phyloP scores from a whole-genome alignment of 257 asterid species.

The Fraxinus americana region DNA sequence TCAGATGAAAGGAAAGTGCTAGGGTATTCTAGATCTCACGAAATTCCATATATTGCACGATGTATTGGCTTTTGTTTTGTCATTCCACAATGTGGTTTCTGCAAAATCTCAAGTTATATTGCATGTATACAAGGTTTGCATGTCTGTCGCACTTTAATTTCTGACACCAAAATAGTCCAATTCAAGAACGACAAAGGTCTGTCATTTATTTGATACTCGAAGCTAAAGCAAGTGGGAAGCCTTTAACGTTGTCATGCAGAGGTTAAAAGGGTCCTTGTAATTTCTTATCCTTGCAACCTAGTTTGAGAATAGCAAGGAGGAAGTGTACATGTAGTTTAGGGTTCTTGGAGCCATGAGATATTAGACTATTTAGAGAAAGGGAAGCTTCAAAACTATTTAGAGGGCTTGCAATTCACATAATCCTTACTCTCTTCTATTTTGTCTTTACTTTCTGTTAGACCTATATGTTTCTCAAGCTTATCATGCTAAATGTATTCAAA shows the following conservation, averaged over 20 bases:
- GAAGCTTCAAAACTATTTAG: background rate
- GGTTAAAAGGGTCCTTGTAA: background rate
- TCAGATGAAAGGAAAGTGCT: background rate
- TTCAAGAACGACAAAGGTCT: background rate
- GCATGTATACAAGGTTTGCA: background rate
- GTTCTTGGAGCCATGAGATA: background rate
- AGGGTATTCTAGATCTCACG: background rate
- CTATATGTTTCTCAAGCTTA: background rate
- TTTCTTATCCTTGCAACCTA: background rate
- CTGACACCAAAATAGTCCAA: background rate
- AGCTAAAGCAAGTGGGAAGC: slow-evolving; percentile 3
- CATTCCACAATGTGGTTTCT: background rate
- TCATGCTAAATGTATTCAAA: background rate
- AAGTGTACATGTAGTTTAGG: background rate
- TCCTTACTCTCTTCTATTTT: background rate
- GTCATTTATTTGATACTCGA: background rate
- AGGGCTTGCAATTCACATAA: background rate
- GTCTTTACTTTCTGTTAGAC: background rate
- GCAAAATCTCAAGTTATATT: background rate
- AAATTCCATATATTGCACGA: background rate
- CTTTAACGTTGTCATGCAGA: background rate
- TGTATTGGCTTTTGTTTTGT: background rate
- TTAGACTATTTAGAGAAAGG: background rate
- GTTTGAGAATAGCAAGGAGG: background rate
- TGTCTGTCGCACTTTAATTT: background rate